phyloP scores from a whole-genome alignment of 495 filamentous ascomycete genomes.

The Penicillium coffeae region DNA sequence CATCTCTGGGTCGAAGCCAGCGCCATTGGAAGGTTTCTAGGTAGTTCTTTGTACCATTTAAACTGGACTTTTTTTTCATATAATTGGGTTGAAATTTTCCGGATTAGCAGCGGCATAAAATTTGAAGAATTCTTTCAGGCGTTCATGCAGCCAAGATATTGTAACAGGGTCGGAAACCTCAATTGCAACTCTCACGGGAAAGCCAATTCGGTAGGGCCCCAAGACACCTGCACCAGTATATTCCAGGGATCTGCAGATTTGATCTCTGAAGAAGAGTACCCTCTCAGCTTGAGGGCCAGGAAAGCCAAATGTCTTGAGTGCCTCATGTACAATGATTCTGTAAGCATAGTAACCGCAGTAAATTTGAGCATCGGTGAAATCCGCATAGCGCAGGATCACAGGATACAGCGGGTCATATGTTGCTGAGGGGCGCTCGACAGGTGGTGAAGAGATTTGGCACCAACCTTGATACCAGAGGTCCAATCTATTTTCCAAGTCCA shows the following conservation, averaged over 20 bases:
- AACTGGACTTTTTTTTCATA: no score
- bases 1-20: no score
- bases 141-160: slow-evolving; percentile 25
- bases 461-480: slow-evolving; percentile 25
- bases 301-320: slow-evolving; percentile 21
- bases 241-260: slow-evolving; percentile 36
- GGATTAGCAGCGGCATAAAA: slow-evolving; percentile 24
- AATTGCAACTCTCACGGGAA: slow-evolving; percentile 28
- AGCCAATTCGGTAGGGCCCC: slow-evolving; percentile 31
- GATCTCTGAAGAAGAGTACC: slow-evolving; percentile 28
- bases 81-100: slow-evolving; percentile 10
- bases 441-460: slow-evolving; percentile 16
- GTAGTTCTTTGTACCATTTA: no score
- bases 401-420: slow-evolving; percentile 23
- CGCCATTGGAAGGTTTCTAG: no score
- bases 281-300: slow-evolving; percentile 26
- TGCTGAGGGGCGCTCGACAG: slow-evolving; percentile 18
- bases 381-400: slow-evolving; percentile 21
- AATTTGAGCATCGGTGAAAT: slow-evolving; percentile 22
- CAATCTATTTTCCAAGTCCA: slow-evolving; percentile 23
- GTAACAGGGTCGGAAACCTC: slow-evolving; percentile 27
- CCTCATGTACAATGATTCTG: slow-evolving; percentile 31
- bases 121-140: slow-evolving; percentile 24
- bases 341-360: slow-evolving; percentile 32
- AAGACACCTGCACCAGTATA: slow-evolving; percentile 26